A percentile compares a stretch with the other conserved stretches of the same genome.
These are phyloP conservation scores for Podila epigama DNA, from an alignment of 192 early-diverging fungal species.

Conservation along the genomic window DNA sequence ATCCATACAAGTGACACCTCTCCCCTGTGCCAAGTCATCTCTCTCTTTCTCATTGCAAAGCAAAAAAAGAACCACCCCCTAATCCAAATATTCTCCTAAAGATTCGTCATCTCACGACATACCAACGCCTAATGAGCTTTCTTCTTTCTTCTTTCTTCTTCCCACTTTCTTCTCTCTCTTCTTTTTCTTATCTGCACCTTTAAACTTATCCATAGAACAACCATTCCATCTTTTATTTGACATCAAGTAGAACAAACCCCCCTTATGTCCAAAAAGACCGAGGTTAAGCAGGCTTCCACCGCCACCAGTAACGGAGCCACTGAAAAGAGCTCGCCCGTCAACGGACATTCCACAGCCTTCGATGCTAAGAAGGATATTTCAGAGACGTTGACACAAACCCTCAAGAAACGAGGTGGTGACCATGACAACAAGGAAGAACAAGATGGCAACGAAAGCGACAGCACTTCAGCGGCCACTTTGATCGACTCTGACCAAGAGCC, in stretches of 20 bases:
- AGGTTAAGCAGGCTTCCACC: slow-evolving; percentile 17
- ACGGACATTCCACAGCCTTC: slow-evolving; percentile 30
- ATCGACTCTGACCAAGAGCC: not conserved
- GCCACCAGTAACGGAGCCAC: not conserved
- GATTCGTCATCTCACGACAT: slow-evolving; percentile 33
- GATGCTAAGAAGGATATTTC: no score
- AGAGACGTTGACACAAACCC: not conserved
- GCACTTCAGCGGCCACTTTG: not conserved
- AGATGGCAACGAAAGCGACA: not conserved
- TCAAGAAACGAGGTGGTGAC: not conserved
- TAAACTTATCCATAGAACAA: not conserved
- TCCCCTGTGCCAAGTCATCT: no score
- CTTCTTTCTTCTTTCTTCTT: not conserved
- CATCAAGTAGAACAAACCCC: not conserved
- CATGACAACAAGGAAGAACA: not conserved
- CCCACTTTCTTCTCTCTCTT: not conserved
- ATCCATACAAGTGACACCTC: no score
- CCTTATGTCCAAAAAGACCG: slow-evolving; percentile 43
- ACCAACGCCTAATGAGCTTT: not conserved
- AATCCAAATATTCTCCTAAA: not conserved
- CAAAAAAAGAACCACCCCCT: no score
- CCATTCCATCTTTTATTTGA: not conserved
- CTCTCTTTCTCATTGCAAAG: not conserved
- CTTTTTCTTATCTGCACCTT: not conserved
- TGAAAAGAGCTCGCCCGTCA: slow-evolving; percentile 1